Evolutionary conservation across 371 early-diverging fungal species (phyloP), one percentile per base, ranked within the genome.

Genomic region (Rhizomucor pusillus): DNA sequence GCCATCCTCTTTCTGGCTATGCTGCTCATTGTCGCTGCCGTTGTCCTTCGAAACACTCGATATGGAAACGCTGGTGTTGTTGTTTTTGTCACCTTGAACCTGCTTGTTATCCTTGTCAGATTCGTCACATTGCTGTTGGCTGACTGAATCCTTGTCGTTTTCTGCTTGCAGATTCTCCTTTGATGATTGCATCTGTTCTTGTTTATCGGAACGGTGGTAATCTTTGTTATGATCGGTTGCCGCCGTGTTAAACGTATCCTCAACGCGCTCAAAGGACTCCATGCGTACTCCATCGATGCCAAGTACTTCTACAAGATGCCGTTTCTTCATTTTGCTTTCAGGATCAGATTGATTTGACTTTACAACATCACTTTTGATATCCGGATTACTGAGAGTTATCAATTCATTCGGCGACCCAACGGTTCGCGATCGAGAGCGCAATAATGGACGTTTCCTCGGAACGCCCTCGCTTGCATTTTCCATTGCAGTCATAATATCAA

Each of bases 271-370:
- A 7, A 63, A 46, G 1, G 52, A 60, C 5, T 72, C 69, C 34
- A 72, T 51, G 11, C 62, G 63, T 2, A 63, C 46, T 11, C 77
- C 73, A 53, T 77, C 77, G 46, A 74, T 74, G 1, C 72, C 71
- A 3, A 74, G 54, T 0, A 77, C 70, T 41, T 77, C 78, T 0
- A 77, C 74, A 13, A 69, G 49, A 60, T 77, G 77, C 16, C 29
- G 43, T 4, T 14, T 25, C 24, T 56, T 47, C 18, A 23, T 36
- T 5, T 56, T 33, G 16, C 16, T n/a, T n/a, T 29, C 29, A 29
- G 29, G 29, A 7, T 29, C 29, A 29, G 3, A 29, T 7, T 29
- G 29, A 3, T 29, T 29, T 5, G 29, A 29, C 7, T 29, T 29
- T 29, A 29, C 29, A 3, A 29, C 29, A 7, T 29, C 29, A 3